phyloP scores from a whole-genome alignment of 2,329 filamentous ascomycete genomes.

The Colletotrichum magnum region DNA sequence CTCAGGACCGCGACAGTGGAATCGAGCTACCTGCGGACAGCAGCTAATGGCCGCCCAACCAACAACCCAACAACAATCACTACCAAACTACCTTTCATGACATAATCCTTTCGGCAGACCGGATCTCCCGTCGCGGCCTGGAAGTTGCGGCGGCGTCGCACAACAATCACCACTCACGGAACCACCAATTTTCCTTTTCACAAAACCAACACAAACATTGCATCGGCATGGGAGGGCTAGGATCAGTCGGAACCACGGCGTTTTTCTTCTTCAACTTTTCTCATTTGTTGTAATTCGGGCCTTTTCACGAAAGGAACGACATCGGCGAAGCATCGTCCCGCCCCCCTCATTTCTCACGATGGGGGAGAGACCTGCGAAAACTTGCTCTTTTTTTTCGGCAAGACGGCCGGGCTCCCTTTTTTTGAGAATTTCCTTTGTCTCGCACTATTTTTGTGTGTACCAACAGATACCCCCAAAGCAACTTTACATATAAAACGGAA shows the following conservation, averaged over 20 bases:
- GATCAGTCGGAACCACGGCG: conserved; percentile 38
- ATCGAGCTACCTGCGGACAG: conserved; percentile 63
- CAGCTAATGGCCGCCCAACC: conserved; percentile 43
- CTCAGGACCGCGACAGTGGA: conserved; percentile 64
- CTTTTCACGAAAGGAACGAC: conserved; percentile 26
- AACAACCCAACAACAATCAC: neutral
- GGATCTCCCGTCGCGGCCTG: conserved; percentile 36
- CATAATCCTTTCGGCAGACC: conserved; percentile 31
- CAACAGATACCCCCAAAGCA: conserved; percentile 42
- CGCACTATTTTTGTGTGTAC: conserved; percentile 38
- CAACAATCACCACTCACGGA: conserved; percentile 42
- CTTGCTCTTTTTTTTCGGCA: conserved; percentile 26
- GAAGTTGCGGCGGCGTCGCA: conserved; percentile 39
- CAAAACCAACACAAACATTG: conserved; percentile 11
- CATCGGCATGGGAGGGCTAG: conserved; percentile 28
- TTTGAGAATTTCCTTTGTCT: conserved; percentile 33
- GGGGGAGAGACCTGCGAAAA: conserved; percentile 1
- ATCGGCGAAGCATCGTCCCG: conserved; percentile 29
- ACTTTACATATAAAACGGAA: conserved; percentile 40
- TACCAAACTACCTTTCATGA: neutral
- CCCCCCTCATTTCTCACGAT: neutral
- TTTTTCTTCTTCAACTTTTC: conserved; percentile 28
- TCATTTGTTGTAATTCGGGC: conserved; percentile 1
- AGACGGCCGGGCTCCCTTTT: conserved; percentile 29
- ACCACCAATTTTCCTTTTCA: conserved; percentile 15